These are phyloP conservation scores for Cantharellus cinnabarinus DNA, from an alignment of 768 basidiomycete genomes.

Conservation along the genomic window DNA sequence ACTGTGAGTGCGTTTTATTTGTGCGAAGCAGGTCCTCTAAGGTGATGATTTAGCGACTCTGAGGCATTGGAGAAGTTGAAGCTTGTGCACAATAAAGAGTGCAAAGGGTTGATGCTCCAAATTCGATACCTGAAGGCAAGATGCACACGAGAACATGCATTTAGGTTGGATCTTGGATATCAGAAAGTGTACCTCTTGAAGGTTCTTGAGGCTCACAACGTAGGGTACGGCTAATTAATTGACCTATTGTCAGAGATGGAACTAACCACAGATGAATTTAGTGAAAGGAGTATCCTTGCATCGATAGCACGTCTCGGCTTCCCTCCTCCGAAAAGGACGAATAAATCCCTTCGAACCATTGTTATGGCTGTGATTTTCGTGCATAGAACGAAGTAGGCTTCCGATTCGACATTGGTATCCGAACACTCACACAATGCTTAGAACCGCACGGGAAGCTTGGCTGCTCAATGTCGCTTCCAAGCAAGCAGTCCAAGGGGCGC, in stretches of 20 bases:
- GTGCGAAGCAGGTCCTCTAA: slow-evolving; percentile 13
- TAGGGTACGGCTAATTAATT: slow-evolving; percentile 17
- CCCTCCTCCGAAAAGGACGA: slow-evolving; percentile 25
- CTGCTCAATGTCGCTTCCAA: slow-evolving; percentile 38
- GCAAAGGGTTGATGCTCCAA: slow-evolving; percentile 78
- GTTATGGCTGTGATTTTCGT: slow-evolving; percentile 44
- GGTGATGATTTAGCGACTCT: slow-evolving; percentile 22
- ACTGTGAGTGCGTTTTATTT: slow-evolving; percentile 39
- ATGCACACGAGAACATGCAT: slow-evolving; percentile 62
- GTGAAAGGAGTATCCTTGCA: slow-evolving; percentile 51
- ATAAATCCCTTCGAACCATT: slow-evolving; percentile 34
- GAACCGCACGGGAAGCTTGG: slow-evolving; percentile 44
- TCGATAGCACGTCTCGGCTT: slow-evolving; percentile 62
- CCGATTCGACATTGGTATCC: not conserved
- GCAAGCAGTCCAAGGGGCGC: slow-evolving; percentile 38
- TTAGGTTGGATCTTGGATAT: slow-evolving; percentile 56
- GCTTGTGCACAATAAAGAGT: slow-evolving; percentile 60
- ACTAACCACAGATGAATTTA: slow-evolving; percentile 13
- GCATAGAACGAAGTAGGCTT: slow-evolving; percentile 37
- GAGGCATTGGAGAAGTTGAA: slow-evolving; percentile 33
- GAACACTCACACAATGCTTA: slow-evolving; percentile 14
- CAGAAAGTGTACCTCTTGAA: slow-evolving; percentile 79
- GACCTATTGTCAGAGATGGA: slow-evolving; percentile 40
- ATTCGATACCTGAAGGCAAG: slow-evolving; percentile 85
- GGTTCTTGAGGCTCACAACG: slow-evolving; percentile 12